These are phyloP conservation scores for Xylaria digitata DNA, from an alignment of 2,329 filamentous ascomycete genomes.

Conservation along the genomic window DNA sequence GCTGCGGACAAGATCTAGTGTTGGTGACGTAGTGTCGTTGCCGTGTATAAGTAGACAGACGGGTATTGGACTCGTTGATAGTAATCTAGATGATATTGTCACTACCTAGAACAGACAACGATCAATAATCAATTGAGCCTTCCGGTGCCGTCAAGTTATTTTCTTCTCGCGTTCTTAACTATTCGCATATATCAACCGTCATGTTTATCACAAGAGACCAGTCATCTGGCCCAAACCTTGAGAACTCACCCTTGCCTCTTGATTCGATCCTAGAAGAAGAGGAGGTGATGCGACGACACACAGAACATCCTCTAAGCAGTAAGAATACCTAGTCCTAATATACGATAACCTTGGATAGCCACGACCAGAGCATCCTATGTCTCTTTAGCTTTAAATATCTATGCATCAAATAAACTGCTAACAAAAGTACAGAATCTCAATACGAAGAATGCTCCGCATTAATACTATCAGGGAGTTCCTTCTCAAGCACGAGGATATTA, in stretches of 20 bases:
- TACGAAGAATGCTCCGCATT: slow-evolving; percentile 37
- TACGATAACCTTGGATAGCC: background rate
- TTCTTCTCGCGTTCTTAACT: no score
- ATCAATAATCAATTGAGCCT: no score
- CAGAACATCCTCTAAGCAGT: background rate
- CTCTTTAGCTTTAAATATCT: background rate
- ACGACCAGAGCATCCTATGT: background rate
- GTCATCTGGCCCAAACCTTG: background rate
- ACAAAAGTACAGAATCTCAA: background rate
- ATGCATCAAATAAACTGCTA: background rate
- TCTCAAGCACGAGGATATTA: slow-evolving; percentile 37
- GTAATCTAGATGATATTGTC: no score
- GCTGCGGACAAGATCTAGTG: background rate
- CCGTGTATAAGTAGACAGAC: slow-evolving; percentile 12
- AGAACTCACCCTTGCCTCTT: background rate
- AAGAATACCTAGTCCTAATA: background rate
- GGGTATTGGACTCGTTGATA: no score
- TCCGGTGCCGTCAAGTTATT: no score
- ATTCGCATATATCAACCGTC: background rate
- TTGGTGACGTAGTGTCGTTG: slow-evolving; percentile 5
- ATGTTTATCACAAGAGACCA: background rate
- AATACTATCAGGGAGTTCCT: slow-evolving; percentile 39
- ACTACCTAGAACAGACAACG: no score
- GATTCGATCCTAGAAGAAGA: background rate
- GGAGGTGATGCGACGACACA: background rate